Conservation (phyloP, 768 basidiomycete genomes). For the Psilocybe cyanescens region DNA sequence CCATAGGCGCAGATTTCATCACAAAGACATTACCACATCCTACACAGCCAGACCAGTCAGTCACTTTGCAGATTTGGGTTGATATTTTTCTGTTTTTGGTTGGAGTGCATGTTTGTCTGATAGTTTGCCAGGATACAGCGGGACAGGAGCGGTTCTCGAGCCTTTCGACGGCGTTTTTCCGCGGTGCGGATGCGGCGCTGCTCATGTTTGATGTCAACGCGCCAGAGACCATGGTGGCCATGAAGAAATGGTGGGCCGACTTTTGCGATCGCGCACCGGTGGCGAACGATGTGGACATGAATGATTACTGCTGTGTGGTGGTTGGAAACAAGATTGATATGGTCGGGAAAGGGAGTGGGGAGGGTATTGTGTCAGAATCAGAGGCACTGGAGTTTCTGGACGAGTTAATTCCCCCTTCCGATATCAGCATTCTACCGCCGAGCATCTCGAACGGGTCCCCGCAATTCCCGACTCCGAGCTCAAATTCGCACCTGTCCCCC, state of each 20-base stretch:
- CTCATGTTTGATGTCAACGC: conserved; percentile 82
- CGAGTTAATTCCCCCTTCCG: conserved; percentile 54
- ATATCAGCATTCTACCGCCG: conserved; percentile 17
- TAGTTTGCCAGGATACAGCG: conserved; percentile 68
- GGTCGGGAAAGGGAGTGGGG: conserved; percentile 22
- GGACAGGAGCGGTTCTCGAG: conserved; percentile 90
- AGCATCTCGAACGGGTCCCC: conserved; percentile 4
- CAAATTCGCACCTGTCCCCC: conserved; percentile 5
- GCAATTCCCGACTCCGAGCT: conserved; percentile 9
- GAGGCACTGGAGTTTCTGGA: conserved; percentile 60
- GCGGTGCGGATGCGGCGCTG: conserved; percentile 81
- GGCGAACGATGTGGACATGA: conserved; percentile 55
- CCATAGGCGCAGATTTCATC: conserved; percentile 91
- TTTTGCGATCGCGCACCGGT: conserved; percentile 73
- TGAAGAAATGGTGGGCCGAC: conserved; percentile 80
- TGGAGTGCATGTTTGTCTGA: conserved; percentile 1
- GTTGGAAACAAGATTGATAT: conserved; percentile 84
- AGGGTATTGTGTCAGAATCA: conserved; percentile 32
- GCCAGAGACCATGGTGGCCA: conserved; percentile 57
- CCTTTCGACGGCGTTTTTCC: conserved; percentile 82
- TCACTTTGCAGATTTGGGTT: conserved; percentile 70
- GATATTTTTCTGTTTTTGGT: conserved; percentile 18
- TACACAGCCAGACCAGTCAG: conserved; percentile 50
- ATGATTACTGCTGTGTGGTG: conserved; percentile 72
- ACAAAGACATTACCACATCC: conserved; percentile 73